Base-by-base conservation (phyloP, 106 monocot genomes). In the Dioscorea zingiberensis region DNA sequence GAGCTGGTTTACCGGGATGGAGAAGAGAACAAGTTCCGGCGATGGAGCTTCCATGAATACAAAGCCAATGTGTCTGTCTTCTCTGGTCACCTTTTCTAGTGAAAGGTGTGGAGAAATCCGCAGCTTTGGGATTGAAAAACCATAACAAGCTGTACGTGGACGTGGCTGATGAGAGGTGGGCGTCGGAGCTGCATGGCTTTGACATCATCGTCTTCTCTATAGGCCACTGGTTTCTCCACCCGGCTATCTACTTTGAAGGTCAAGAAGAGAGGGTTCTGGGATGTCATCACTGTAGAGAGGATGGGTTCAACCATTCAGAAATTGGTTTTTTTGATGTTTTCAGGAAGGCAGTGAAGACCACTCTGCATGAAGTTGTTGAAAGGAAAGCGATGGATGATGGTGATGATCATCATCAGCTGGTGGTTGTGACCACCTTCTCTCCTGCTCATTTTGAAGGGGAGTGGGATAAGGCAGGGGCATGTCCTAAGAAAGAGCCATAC, bases 41-140 rank as follows among this genome's bases (percentile, higher is more conserved):
- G 82, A 59, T 93, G 93, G 93, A 12, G 47, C 2, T 88, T 93
- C 71, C 56, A 8, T 3, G 51, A 45, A 29, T 71, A 77, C 68
- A 86, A 97, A 65, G 83, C 81, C 21, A 85, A 88, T 4, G 72
- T 97, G 22, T 97, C 97, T 19, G 54, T 97, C 27, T 83, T 74
- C 74, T 97, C 74, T 97, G 95, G 97, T 97, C 91, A 0, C 97
- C 97, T 16, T 97, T 97, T 65, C 83, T 97, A 4, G 91, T 97
- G 5, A 75, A 71, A 14, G 83, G 84, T 0, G 47, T 69, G 13
- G 91, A 97, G 77, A 91, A 97, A 57, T 69, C 71, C 13, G 69
- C 69, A 47, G 68, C n/a, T 18, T 11, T 30, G 11, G 94, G 90
- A 27, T 32, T 77, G 13, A 38, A 38, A 10, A 44, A 78, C 21